phyloP scores from a whole-genome alignment of 768 basidiomycete species.

The Coprinellus micaceus region DNA sequence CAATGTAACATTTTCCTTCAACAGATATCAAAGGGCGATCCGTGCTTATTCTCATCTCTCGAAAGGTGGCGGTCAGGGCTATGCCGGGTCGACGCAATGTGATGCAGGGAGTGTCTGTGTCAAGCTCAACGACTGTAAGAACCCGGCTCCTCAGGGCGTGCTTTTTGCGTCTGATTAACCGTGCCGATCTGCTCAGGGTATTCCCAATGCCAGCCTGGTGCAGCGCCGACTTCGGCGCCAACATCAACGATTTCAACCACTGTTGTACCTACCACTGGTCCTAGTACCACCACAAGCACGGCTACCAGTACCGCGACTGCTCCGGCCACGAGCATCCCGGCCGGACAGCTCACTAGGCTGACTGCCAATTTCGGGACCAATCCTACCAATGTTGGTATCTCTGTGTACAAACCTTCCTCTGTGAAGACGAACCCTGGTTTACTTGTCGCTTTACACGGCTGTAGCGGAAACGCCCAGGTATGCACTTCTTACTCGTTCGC shows the following conservation, averaged over 20 bases:
- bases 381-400: constrained; percentile 12
- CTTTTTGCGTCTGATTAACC: not conserved
- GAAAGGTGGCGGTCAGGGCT: constrained; percentile 13
- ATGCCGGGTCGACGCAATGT: constrained; percentile 9
- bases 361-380: constrained; percentile 8
- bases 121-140: constrained; percentile 12
- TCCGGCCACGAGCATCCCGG: constrained; percentile 14
- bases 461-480: constrained; percentile 15
- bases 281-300: constrained; percentile 5
- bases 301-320: not conserved
- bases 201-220: constrained; percentile 13
- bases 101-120: constrained; percentile 9
- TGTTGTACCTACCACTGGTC: not conserved
- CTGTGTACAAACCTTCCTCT: constrained; percentile 13
- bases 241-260: constrained; percentile 1
- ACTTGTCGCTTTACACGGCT: constrained; percentile 15
- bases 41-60: not conserved
- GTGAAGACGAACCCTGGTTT: constrained; percentile 12
- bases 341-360: constrained; percentile 10
- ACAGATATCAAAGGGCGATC: not conserved
- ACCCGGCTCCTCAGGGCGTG: not conserved
- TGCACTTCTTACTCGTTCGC: not conserved
- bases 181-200: constrained; percentile 8
- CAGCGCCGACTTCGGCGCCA: not conserved
- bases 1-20: constrained; percentile 4